These are phyloP conservation scores for Eimeria brunetti DNA, from an alignment of 169 alveolate species.

Conservation along the genomic window DNA sequence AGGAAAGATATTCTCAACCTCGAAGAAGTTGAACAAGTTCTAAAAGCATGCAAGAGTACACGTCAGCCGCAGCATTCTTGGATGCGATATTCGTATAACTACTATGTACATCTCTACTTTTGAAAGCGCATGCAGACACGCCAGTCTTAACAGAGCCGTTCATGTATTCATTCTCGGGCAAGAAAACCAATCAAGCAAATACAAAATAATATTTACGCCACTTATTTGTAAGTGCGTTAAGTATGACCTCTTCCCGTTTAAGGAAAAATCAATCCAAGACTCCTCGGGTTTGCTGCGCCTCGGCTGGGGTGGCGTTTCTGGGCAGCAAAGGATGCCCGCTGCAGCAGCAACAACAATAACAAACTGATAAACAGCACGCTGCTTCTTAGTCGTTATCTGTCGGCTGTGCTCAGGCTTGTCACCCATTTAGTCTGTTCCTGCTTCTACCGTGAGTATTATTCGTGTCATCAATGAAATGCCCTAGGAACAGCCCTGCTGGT, in stretches of 20 bases:
- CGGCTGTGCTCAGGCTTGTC: neutral
- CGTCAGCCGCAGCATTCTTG: neutral
- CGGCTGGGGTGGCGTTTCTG: slow-evolving; percentile 86
- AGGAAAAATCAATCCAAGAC: slow-evolving; percentile 88
- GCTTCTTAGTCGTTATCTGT: neutral
- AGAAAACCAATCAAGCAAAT: too few relatives aligned
- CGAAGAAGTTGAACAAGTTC: neutral
- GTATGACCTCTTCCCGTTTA: slow-evolving; percentile 86
- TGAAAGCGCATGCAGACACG: neutral
- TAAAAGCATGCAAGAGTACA: neutral
- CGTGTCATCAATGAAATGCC: neutral
- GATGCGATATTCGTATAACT: neutral
- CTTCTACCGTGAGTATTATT: neutral
- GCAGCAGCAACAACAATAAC: neutral
- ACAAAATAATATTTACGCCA: neutral
- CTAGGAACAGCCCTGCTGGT: neutral
- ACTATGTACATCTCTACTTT: neutral
- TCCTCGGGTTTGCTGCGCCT: slow-evolving; percentile 77
- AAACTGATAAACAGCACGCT: neutral
- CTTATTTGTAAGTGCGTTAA: neutral
- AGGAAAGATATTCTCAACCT: neutral
- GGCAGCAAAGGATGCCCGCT: slow-evolving; percentile 91
- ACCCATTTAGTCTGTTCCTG: too few relatives aligned
- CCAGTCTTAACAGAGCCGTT: neutral
- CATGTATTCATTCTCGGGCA: neutral